A percentile compares a stretch with the other conserved stretches of the same genome.
phyloP scores from a whole-genome alignment of 2,329 filamentous ascomycete species.

The Cladosporium sp. region DNA sequence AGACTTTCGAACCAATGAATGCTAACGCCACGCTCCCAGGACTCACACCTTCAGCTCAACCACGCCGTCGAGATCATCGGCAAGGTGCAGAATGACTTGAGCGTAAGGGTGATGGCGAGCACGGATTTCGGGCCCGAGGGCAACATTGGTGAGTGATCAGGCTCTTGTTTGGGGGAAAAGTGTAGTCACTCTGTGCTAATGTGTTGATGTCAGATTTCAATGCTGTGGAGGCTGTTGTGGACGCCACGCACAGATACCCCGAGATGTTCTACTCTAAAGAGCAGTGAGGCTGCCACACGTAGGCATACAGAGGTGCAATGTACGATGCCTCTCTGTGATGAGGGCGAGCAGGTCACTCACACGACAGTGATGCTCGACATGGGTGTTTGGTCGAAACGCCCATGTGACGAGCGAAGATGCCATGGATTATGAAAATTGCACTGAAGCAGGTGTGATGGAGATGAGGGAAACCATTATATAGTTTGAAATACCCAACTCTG shows the following conservation, averaged over 20 bases:
- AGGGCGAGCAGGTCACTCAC: not conserved
- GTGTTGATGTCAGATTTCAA: conserved; percentile 62
- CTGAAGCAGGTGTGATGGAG: not conserved
- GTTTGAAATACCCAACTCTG: not conserved
- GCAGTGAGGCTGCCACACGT: conserved; percentile 6
- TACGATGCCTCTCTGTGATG: not conserved
- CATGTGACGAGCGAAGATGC: not conserved
- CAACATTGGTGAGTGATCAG: conserved; percentile 61
- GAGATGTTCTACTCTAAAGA: conserved; percentile 71
- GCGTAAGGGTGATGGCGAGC: conserved; percentile 68
- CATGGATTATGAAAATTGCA: not conserved
- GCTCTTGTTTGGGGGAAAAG: not conserved
- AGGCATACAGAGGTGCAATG: not conserved
- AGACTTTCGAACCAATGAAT: not conserved
- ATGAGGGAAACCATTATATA: not conserved
- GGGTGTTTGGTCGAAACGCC: not conserved
- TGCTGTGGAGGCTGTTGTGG: conserved; percentile 75
- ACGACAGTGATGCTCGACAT: not conserved
- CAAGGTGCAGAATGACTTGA: conserved; percentile 73
- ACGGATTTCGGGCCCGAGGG: conserved; percentile 64
- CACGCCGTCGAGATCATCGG: conserved; percentile 76
- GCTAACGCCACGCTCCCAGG: conserved; percentile 48
- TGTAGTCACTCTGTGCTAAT: not conserved
- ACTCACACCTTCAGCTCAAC: conserved; percentile 67
- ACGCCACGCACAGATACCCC: conserved; percentile 79